phyloP scores from a whole-genome alignment of 2,329 filamentous ascomycete genomes.

The Myrmaecium sp. region DNA sequence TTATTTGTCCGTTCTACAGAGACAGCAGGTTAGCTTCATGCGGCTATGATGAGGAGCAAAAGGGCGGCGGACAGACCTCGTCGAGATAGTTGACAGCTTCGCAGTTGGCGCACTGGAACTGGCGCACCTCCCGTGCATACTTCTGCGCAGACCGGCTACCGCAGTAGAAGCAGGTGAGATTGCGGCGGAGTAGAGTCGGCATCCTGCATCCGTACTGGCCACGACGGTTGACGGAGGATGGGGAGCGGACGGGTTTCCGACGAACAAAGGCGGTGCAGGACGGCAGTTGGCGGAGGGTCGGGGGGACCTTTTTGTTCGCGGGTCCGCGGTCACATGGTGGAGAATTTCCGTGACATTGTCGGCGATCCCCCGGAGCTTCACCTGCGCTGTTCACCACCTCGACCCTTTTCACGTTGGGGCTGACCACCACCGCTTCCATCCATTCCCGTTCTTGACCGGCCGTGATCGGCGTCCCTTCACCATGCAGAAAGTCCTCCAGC shows the following conservation, averaged over 20 bases:
- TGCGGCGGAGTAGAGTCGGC: slow-evolving; percentile 16
- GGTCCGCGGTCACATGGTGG: not conserved
- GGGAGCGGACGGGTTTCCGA: too few relatives aligned
- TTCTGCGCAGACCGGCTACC: slow-evolving; percentile 46
- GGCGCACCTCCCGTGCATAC: slow-evolving; percentile 40
- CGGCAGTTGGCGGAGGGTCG: too few relatives aligned
- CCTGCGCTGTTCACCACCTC: slow-evolving; percentile 2
- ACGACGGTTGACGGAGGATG: slow-evolving; percentile 2
- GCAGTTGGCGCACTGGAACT: slow-evolving; percentile 62
- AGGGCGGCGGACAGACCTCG: slow-evolving; percentile 38
- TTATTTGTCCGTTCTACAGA: slow-evolving; percentile 64
- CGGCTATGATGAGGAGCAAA: not conserved
- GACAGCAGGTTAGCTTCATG: slow-evolving; percentile 9
- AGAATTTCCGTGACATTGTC: not conserved
- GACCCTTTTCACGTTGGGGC: not conserved
- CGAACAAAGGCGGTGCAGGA: too few relatives aligned
- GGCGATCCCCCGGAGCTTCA: not conserved
- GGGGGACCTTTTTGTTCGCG: too few relatives aligned
- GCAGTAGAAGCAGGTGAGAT: slow-evolving; percentile 23
- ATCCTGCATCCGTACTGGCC: slow-evolving; percentile 9
- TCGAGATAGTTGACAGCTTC: slow-evolving; percentile 83
- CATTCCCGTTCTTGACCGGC: not conserved
- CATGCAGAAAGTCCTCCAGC: slow-evolving; percentile 50
- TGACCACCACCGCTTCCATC: not conserved
- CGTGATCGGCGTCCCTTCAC: slow-evolving; percentile 1